These are phyloP conservation scores for Arthrinium phaeospermum DNA, from an alignment of 2,329 filamentous ascomycete species.

Conservation along the genomic window DNA sequence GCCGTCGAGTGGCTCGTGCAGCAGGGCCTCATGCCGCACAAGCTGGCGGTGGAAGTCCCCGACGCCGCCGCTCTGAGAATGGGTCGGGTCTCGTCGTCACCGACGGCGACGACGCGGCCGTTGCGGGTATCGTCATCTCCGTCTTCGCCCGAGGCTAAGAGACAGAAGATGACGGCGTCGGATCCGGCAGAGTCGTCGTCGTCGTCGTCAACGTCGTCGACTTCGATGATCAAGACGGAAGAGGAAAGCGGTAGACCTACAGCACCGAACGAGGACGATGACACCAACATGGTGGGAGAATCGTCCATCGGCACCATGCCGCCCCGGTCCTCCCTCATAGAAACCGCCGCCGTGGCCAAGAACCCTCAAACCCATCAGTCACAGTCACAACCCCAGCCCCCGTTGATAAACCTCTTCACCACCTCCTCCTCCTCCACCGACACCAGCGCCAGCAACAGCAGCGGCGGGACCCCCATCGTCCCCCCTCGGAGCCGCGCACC, in stretches of 20 bases:
- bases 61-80: not conserved
- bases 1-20: constrained; percentile 49
- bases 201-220: not conserved
- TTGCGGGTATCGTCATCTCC: not conserved
- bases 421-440: not conserved
- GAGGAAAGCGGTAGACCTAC: not conserved
- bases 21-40: constrained; percentile 35
- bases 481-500: not conserved
- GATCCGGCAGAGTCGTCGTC: not conserved
- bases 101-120: not conserved
- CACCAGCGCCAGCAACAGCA: constrained; percentile 1
- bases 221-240: not conserved
- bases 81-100: not conserved
- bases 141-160: not conserved
- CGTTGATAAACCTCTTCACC: too few relatives aligned
- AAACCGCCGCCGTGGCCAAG: not conserved
- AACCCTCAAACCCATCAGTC: not conserved
- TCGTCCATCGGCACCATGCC: not conserved
- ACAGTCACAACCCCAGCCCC: not conserved
- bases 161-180: not conserved
- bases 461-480: not conserved
- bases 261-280: not conserved
- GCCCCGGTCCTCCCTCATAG: not conserved
- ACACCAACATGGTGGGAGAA: not conserved
- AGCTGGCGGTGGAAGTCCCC: not conserved